These are phyloP conservation scores for Oemleria cerasiformis DNA, from an alignment of 306 rosid genomes.

Conservation along the genomic window DNA sequence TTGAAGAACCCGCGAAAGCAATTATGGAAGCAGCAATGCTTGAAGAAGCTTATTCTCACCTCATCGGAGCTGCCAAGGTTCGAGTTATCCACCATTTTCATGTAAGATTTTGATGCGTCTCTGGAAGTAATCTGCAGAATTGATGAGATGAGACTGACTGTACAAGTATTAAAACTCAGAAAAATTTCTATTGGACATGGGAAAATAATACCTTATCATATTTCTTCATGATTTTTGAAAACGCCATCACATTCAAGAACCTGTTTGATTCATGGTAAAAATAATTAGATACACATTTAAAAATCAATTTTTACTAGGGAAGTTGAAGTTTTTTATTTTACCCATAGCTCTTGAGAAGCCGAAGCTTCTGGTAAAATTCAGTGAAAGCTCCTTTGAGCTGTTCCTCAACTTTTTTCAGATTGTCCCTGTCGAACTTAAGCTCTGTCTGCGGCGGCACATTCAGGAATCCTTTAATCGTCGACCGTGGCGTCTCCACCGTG, in stretches of 20 bases:
- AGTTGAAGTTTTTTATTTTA: background rate
- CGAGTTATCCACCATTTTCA: constrained; percentile 71
- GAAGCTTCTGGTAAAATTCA: constrained; percentile 63
- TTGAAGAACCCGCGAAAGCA: too few species aligned
- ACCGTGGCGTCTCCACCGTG: constrained; percentile 51
- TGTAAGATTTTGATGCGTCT: constrained; percentile 50
- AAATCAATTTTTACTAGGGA: background rate
- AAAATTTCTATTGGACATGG: background rate
- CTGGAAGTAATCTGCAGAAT: constrained; percentile 57
- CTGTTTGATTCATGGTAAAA: constrained; percentile 29
- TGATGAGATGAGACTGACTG: background rate
- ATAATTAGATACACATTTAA: constrained; percentile 7
- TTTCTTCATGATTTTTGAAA: constrained; percentile 84
- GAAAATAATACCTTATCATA: constrained; percentile 58
- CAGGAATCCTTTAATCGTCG: constrained; percentile 53
- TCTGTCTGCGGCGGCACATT: constrained; percentile 38
- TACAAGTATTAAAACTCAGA: background rate
- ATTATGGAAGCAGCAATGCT: background rate
- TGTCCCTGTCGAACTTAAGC: constrained; percentile 44
- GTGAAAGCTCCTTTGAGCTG: constrained; percentile 48
- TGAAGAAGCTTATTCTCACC: constrained; percentile 31
- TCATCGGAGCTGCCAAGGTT: constrained; percentile 64
- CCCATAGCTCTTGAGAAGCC: constrained; percentile 63
- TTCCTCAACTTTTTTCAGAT: constrained; percentile 50
- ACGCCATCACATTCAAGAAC: constrained; percentile 63